Conservation (phyloP, 1,284 basidiomycete genomes). For the Rhodotorula sp. region DNA sequence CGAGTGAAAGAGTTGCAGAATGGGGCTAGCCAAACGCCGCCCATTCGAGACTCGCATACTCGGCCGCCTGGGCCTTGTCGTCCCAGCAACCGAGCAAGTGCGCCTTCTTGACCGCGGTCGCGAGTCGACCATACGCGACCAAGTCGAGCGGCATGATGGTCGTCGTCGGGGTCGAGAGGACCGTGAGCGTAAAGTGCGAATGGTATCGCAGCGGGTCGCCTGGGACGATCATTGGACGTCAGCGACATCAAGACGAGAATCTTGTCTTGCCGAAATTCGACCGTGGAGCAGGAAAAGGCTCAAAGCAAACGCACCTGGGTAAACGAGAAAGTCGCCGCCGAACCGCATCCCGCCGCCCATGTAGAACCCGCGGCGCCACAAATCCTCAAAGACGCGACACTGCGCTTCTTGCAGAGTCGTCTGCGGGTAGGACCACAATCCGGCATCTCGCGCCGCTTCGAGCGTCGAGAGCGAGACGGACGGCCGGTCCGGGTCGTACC, state of each 20-base stretch:
- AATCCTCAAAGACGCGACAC: constrained; percentile 69
- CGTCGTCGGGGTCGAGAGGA: constrained; percentile 64
- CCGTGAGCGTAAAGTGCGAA: constrained; percentile 88
- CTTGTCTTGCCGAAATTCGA: too few species aligned
- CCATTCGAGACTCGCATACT: constrained; percentile 39
- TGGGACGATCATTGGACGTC: constrained; percentile 48
- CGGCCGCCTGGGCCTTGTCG: constrained; percentile 55
- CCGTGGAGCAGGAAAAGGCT: too few species aligned
- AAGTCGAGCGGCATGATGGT: constrained; percentile 81
- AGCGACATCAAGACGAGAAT: not conserved
- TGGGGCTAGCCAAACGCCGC: constrained; percentile 35
- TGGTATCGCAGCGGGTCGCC: constrained; percentile 96
- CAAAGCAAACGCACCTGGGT: constrained; percentile 67
- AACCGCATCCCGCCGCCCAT: constrained; percentile 88
- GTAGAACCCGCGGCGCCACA: constrained; percentile 78
- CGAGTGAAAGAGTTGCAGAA: too few species aligned
- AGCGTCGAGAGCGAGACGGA: constrained; percentile 59
- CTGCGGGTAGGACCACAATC: constrained; percentile 74
- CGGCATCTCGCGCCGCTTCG: constrained; percentile 62
- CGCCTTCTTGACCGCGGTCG: constrained; percentile 96
- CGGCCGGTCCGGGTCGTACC: constrained; percentile 58
- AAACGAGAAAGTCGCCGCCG: constrained; percentile 92
- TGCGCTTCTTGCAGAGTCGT: constrained; percentile 65
- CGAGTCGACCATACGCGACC: constrained; percentile 89
- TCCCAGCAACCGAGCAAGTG: constrained; percentile 89